Evolutionary conservation across 257 asterid species (phyloP).

Genomic region (Solanum acaule): DNA sequence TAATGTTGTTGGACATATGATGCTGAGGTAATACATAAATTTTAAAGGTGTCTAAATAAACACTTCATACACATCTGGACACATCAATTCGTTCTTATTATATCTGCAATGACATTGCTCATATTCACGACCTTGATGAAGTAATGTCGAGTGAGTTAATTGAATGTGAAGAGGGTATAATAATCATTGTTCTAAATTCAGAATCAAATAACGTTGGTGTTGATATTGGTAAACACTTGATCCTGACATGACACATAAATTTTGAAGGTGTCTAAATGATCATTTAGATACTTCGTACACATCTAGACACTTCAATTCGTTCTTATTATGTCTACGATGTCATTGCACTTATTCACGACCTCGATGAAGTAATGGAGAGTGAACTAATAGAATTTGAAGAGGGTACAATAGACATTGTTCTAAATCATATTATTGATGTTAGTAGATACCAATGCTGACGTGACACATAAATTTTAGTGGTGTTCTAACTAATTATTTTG

Average conservation of each 20-base stretch:
- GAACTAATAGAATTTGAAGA: background rate
- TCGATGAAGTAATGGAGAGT: background rate
- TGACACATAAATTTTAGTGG: background rate
- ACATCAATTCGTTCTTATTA: too few relatives aligned
- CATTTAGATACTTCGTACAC: fast-evolving
- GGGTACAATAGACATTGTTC: background rate
- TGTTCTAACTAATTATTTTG: background rate
- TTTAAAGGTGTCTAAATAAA: too few relatives aligned
- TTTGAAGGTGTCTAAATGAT: too few relatives aligned
- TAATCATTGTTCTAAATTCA: background rate
- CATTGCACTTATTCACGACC: background rate
- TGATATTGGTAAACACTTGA: too few relatives aligned
- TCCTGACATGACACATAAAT: background rate
- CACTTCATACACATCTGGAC: too few relatives aligned
- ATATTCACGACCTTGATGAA: background rate
- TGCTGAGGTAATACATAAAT: background rate
- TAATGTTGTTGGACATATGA: fast-evolving
- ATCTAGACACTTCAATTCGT: background rate
- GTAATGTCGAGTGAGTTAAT: background rate
- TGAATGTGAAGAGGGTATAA: background rate
- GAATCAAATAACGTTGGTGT: too few relatives aligned
- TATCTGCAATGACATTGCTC: background rate
- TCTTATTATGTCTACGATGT: background rate
- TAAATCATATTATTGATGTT: background rate
- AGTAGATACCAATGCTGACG: background rate